phyloP scores from a whole-genome alignment of 768 basidiomycete genomes.

The Solioccasus polychromus region DNA sequence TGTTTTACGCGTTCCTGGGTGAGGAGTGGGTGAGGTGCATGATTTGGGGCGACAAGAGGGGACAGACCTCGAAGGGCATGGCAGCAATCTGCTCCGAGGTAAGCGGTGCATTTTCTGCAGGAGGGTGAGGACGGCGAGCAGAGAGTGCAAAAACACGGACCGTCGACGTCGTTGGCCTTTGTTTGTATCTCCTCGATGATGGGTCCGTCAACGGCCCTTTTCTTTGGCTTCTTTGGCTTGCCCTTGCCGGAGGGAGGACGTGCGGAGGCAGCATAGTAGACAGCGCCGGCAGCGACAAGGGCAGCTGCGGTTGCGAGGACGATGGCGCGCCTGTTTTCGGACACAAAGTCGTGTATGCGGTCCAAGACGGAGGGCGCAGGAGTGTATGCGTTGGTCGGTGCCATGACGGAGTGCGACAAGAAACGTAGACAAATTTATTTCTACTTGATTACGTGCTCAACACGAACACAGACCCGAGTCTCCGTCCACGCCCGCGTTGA shows the following conservation, averaged over 20 bases:
- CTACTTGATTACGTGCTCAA: slow-evolving; percentile 10
- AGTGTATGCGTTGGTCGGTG: slow-evolving; percentile 12
- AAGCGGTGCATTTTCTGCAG: slow-evolving; percentile 41
- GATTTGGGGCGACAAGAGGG: neutral
- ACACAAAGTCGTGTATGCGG: slow-evolving; percentile 65
- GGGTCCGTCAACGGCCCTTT: slow-evolving; percentile 61
- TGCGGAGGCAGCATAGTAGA: slow-evolving; percentile 60
- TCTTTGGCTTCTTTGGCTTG: slow-evolving; percentile 49
- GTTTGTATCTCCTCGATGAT: slow-evolving; percentile 75
- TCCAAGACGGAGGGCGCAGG: slow-evolving; percentile 38
- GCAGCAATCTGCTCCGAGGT: slow-evolving; percentile 54
- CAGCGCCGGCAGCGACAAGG: slow-evolving; percentile 66
- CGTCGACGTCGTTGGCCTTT: slow-evolving; percentile 35
- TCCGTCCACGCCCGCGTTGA: slow-evolving; percentile 15
- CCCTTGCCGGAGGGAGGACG: slow-evolving; percentile 38
- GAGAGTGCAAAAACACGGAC: slow-evolving; percentile 20
- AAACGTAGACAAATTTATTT: slow-evolving; percentile 7
- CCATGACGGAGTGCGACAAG: slow-evolving; percentile 14
- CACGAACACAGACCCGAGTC: slow-evolving; percentile 33
- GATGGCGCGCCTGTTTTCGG: slow-evolving; percentile 77
- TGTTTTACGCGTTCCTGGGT: slow-evolving; percentile 60
- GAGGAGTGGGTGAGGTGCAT: slow-evolving; percentile 10
- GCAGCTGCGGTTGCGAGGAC: slow-evolving; percentile 72
- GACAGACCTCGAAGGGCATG: slow-evolving; percentile 55
- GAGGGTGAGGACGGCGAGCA: slow-evolving; percentile 3